Evolutionary conservation across 768 basidiomycete genomes (phyloP).

Genomic region (Boletus subcaerulescens): DNA sequence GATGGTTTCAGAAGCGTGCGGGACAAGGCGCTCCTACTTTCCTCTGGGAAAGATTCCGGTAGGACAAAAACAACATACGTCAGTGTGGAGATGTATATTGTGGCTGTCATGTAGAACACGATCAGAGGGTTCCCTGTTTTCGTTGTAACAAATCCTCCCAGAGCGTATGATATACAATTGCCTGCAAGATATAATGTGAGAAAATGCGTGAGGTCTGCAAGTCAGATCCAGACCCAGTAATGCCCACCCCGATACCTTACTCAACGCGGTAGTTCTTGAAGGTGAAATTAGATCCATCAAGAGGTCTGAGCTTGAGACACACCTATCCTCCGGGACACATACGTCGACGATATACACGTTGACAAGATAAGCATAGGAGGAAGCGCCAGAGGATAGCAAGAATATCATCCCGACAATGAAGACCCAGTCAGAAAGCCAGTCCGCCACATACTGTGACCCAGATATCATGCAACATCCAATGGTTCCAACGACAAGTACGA

Average conservation of each 20-base stretch:
- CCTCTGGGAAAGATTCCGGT: conserved; percentile 30
- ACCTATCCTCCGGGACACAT: conserved; percentile 26
- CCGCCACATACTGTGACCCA: conserved; percentile 13
- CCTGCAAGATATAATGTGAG: conserved; percentile 13
- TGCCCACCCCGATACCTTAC: conserved; percentile 28
- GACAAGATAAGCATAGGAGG: conserved; percentile 13
- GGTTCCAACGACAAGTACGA: conserved; percentile 5
- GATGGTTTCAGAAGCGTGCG: neutral
- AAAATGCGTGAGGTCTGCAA: neutral
- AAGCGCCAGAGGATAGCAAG: conserved; percentile 8
- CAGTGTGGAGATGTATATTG: conserved; percentile 9
- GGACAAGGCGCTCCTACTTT: conserved; percentile 18
- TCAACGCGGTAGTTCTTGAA: conserved; percentile 26
- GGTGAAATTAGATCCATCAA: conserved; percentile 4
- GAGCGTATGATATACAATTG: conserved; percentile 22
- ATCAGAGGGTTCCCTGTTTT: conserved; percentile 18
- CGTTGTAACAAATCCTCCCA: conserved; percentile 32
- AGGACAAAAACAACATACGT: conserved; percentile 23
- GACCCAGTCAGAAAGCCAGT: conserved; percentile 7
- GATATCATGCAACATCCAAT: conserved; percentile 14
- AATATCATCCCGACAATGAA: conserved; percentile 18
- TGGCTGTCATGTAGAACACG: conserved; percentile 21
- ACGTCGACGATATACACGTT: conserved; percentile 30
- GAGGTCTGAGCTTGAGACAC: neutral
- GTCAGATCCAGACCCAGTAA: conserved; percentile 18